These are phyloP conservation scores for Candida gorgasii DNA, from an alignment of 805 yeast genomes.

Conservation along the genomic window DNA sequence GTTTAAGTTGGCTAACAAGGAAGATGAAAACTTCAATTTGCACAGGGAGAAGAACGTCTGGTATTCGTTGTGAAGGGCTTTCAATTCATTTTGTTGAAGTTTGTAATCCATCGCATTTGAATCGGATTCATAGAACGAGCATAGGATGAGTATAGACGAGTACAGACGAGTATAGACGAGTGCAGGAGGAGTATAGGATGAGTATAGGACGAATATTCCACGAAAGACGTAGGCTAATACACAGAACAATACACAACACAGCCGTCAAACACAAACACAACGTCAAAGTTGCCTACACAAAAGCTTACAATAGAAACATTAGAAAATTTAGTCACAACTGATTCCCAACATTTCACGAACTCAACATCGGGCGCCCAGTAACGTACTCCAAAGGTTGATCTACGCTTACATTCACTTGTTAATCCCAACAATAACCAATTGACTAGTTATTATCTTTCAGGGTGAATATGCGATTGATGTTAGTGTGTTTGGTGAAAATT, in stretches of 20 bases:
- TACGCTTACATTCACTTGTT: constrained; percentile 38
- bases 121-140: too few relatives aligned
- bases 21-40: constrained; percentile 2
- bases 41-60: constrained; percentile 18
- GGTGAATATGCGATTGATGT: constrained; percentile 43
- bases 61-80: constrained; percentile 23
- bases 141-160: too few relatives aligned
- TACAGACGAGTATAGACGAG: too few relatives aligned
- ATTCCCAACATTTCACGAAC: constrained; percentile 45
- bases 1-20: not conserved
- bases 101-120: constrained; percentile 8
- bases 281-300: too few relatives aligned
- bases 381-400: constrained; percentile 44
- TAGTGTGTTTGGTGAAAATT: constrained; percentile 12
- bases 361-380: constrained; percentile 50
- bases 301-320: not conserved
- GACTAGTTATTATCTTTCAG: constrained; percentile 15
- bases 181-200: too few relatives aligned
- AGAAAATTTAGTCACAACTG: constrained; percentile 42
- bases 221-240: too few relatives aligned
- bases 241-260: not conserved
- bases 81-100: constrained; percentile 19
- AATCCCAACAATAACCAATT: constrained; percentile 16
- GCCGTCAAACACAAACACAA: not conserved
- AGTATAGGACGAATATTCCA: too few relatives aligned